A percentile compares a stretch with the other conserved stretches of the same genome.
phyloP scores from a whole-genome alignment of 2,329 filamentous ascomycete species.

The Phoma sp. region DNA sequence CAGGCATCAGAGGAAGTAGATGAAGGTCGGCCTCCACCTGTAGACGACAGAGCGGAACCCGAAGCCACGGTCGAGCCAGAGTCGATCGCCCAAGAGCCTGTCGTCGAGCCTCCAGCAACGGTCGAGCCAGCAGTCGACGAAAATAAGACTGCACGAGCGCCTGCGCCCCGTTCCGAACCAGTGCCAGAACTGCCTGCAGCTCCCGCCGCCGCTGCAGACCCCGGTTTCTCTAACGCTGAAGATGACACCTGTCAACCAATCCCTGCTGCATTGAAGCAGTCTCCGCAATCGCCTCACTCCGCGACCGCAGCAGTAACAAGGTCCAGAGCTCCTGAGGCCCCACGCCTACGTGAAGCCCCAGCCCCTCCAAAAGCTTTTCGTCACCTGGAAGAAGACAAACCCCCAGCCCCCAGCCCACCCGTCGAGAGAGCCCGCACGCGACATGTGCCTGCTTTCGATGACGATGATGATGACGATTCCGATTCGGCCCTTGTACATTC shows the following conservation, averaged over 20 bases:
- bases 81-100: slow-evolving; percentile 15
- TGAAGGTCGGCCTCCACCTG: slow-evolving; percentile 2
- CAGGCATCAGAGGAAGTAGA: neutral
- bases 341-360: slow-evolving; percentile 35
- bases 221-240: slow-evolving; percentile 14
- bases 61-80: slow-evolving; percentile 14
- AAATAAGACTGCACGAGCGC: slow-evolving; percentile 10
- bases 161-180: slow-evolving; percentile 17
- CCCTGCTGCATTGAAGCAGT: slow-evolving; percentile 23
- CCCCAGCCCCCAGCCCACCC: slow-evolving; percentile 45
- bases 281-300: slow-evolving; percentile 28
- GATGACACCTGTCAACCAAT: slow-evolving; percentile 24
- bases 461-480: slow-evolving; percentile 43
- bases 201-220: slow-evolving; percentile 14
- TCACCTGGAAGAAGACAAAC: slow-evolving; percentile 39
- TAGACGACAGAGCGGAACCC: slow-evolving; percentile 4
- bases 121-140: slow-evolving; percentile 17
- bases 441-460: slow-evolving; percentile 41
- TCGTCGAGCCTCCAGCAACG: slow-evolving; percentile 4
- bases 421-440: slow-evolving; percentile 37
- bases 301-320: slow-evolving; percentile 26
- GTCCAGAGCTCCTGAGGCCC: slow-evolving; percentile 24
- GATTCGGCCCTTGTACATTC: slow-evolving; percentile 39
- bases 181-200: slow-evolving; percentile 18
- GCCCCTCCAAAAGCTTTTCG: slow-evolving; percentile 29